These are phyloP conservation scores for Xanthoconium stramineum DNA, from an alignment of 768 basidiomycete genomes.

Conservation along the genomic window DNA sequence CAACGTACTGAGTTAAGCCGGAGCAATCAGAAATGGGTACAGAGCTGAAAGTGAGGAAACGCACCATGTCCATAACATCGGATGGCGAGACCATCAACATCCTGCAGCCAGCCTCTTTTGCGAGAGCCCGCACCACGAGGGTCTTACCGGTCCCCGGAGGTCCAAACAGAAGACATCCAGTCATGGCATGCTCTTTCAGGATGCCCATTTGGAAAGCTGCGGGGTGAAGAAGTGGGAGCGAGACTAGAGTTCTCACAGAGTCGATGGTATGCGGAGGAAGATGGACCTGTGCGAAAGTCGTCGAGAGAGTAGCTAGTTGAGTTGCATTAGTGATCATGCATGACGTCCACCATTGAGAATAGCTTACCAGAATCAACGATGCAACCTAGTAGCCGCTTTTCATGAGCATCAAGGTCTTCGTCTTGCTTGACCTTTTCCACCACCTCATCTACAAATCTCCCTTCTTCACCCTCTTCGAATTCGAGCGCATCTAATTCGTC, in stretches of 20 bases:
- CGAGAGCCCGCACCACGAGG: slow-evolving; percentile 82
- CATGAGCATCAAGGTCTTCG: slow-evolving; percentile 73
- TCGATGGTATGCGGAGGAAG: slow-evolving; percentile 87
- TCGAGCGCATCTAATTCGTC: slow-evolving; percentile 30
- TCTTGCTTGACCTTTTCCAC: slow-evolving; percentile 76
- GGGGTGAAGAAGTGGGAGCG: slow-evolving; percentile 83
- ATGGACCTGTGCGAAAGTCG: slow-evolving; percentile 85
- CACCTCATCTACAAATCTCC: slow-evolving; percentile 53
- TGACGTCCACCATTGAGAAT: neutral
- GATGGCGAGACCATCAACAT: slow-evolving; percentile 91
- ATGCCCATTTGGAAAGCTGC: slow-evolving; percentile 86
- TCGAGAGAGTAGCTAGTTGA: slow-evolving; percentile 62
- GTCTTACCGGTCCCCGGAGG: slow-evolving; percentile 95
- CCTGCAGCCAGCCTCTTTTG: slow-evolving; percentile 89
- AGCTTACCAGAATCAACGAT: slow-evolving; percentile 78
- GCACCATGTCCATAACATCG: slow-evolving; percentile 94
- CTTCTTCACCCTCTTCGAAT: slow-evolving; percentile 33
- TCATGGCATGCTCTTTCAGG: slow-evolving; percentile 87
- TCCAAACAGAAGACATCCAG: slow-evolving; percentile 87
- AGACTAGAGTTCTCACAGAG: slow-evolving; percentile 87
- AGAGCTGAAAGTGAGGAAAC: slow-evolving; percentile 14
- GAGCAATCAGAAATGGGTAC: neutral
- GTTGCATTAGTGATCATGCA: slow-evolving; percentile 6
- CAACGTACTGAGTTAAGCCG: slow-evolving; percentile 59
- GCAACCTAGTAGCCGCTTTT: slow-evolving; percentile 74